These are phyloP conservation scores for Colletotrichum cordylinicola DNA, from an alignment of 2,329 filamentous ascomycete genomes.

Conservation along the genomic window DNA sequence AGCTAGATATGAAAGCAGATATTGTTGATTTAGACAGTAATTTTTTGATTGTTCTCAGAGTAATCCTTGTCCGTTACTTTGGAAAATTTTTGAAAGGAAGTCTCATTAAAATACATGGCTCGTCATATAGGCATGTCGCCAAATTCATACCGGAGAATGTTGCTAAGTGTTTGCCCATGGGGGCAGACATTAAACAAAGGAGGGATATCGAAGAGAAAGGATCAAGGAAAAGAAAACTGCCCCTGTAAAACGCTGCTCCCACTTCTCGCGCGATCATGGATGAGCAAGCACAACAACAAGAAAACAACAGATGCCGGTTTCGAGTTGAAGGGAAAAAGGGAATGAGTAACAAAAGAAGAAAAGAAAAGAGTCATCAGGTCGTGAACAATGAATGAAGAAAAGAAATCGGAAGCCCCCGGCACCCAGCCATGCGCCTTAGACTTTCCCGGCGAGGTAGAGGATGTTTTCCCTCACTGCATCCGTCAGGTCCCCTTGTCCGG, in stretches of 20 bases:
- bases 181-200: background rate
- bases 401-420: background rate
- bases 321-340: background rate
- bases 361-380: conserved; percentile 4
- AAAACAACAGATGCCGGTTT: background rate
- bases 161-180: background rate
- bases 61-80: background rate
- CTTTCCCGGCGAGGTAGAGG: conserved; percentile 57
- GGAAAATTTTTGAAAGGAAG: background rate
- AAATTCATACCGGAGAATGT: background rate
- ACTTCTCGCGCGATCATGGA: background rate
- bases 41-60: background rate
- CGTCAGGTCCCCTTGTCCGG: conserved; percentile 50
- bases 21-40: background rate
- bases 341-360: background rate
- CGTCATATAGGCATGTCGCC: background rate
- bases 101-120: conserved; percentile 1
- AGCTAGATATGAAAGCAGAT: background rate
- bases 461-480: conserved; percentile 58
- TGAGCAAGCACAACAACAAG: background rate
- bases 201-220: background rate
- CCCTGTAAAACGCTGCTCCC: background rate
- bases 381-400: background rate
- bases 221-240: background rate
- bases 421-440: conserved; percentile 31